phyloP scores from a whole-genome alignment of 345 rosid species.

The Eucalyptus leucophloia region DNA sequence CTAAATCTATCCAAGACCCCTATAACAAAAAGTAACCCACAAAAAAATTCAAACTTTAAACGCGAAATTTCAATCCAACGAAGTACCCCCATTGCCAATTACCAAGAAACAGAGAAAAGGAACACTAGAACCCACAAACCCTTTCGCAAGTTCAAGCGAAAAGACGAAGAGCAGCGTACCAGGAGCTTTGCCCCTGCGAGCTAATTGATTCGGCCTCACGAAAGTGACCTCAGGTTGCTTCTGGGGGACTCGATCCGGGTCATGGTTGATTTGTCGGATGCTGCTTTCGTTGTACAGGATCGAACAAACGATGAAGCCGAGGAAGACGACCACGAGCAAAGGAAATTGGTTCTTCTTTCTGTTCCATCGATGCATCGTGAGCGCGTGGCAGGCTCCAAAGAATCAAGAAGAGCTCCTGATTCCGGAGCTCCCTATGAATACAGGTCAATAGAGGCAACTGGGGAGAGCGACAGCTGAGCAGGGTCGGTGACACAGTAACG shows the following conservation, averaged over 20 bases:
- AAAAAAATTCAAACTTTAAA: not conserved
- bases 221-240: slow-evolving; percentile 10
- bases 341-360: slow-evolving; percentile 61
- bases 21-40: not conserved
- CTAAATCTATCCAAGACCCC: slow-evolving; percentile 80
- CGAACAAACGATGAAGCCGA: slow-evolving; percentile 24
- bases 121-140: not conserved
- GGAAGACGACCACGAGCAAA: slow-evolving; percentile 26
- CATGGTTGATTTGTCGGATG: slow-evolving; percentile 39
- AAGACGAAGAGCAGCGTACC: slow-evolving; percentile 12
- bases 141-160: not conserved
- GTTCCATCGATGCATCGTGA: slow-evolving; percentile 62
- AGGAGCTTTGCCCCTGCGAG: not conserved
- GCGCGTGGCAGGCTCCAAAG: not conserved
- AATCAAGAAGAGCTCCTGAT: not conserved
- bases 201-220: slow-evolving; percentile 46
- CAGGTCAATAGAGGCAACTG: not conserved
- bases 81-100: not conserved
- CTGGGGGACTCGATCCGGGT: slow-evolving; percentile 6
- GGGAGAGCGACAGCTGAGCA: not conserved
- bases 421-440: not conserved
- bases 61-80: not conserved
- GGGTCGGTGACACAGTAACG: not conserved
- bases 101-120: not conserved
- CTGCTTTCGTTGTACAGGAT: slow-evolving; percentile 49